Percentiles rank a stretch among this genome's conserved stretches.
These are phyloP conservation scores for Fusarium paranaense DNA, from an alignment of 2,329 filamentous ascomycete genomes.

Conservation along the genomic window DNA sequence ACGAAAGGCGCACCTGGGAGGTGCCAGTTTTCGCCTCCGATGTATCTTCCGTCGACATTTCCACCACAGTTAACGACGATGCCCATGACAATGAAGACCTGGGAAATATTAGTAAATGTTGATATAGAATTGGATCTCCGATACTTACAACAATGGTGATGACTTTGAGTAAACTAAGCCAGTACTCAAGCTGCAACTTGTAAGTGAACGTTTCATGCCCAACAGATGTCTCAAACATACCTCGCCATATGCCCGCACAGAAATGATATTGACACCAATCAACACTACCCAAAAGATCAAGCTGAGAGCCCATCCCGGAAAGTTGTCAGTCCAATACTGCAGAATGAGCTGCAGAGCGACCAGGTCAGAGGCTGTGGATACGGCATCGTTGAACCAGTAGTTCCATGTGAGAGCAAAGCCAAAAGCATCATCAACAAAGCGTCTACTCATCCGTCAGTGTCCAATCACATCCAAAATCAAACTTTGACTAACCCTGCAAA, in stretches of 20 bases:
- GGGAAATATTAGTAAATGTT: rapidly evolving
- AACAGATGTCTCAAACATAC: conserved; percentile 18
- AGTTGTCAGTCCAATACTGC: conserved; percentile 71
- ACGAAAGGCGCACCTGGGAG: conserved; percentile 73
- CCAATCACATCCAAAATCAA: conserved; percentile 57
- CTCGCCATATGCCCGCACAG: conserved; percentile 52
- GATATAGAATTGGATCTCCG: no score
- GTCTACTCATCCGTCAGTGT: conserved; percentile 31
- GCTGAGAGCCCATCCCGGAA: conserved; percentile 73
- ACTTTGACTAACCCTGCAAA: conserved; percentile 50
- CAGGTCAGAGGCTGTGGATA: conserved; percentile 66
- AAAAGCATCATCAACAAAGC: conserved; percentile 65
- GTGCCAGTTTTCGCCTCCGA: conserved; percentile 69
- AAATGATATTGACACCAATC: conserved; percentile 55
- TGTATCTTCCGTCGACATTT: conserved; percentile 64
- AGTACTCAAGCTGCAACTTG: conserved; percentile 62
- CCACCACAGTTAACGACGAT: conserved; percentile 66
- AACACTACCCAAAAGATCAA: conserved; percentile 70
- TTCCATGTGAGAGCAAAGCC: conserved; percentile 69
- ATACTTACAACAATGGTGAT: conserved; percentile 59
- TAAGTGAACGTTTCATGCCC: conserved; percentile 46
- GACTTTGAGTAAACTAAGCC: conserved; percentile 67
- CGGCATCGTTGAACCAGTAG: conserved; percentile 75
- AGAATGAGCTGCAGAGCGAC: conserved; percentile 65
- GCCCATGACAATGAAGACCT: conserved; percentile 71